Evolutionary conservation across 305 asterid genomes (phyloP), one percentile per base, ranked within the genome.

Genomic region (Coffea humblotiana): DNA sequence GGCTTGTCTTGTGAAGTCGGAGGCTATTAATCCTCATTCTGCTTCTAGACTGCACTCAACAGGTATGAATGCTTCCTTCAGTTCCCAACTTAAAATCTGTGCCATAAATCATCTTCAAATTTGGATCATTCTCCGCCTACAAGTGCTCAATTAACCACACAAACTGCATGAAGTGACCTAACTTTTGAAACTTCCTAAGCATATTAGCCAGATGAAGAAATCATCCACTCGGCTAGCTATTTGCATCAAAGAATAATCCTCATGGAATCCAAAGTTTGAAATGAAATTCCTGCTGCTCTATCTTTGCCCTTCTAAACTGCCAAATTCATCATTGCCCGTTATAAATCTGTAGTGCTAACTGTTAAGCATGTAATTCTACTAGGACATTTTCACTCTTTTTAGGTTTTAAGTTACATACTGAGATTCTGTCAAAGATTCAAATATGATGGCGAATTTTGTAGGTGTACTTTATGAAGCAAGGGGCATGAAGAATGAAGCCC

Each of bases 21-120:
- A 91, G 88, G 94, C 93, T 52, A 91, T 93, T 85, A 85, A 82
- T 87, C 94, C 94, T 74, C 96, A 92, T 88, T 95, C 99, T 6
- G 98, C 97, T 83, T 92, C 97, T 71, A 88, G 98, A 80, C 88
- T 89, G 79, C 97, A 95, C 79, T 90, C 90, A 70, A 85, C 90
- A 78, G 99, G 99, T 94, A 88, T 40, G 77, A 61, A 60, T 47
- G 40, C 12, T 43, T 47, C 48, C 10, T 7, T 21, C 45, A 40
- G 8, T 40, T 61, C 67, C 37, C 47, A 27, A 32, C 4, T 19
- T 18, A 11, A 19, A 25, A 19, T 56, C 63, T 7, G 68, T 74
- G 35, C 35, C 8, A 47, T 67, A 54, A 23, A 8, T 51, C 64
- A 69, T 25, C 6, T 25, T 71, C 37, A 54, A 56, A 25, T 18